These are phyloP conservation scores for Phytophthora hibernalis DNA, from an alignment of 352 stramenopile species.

Conservation along the genomic window DNA sequence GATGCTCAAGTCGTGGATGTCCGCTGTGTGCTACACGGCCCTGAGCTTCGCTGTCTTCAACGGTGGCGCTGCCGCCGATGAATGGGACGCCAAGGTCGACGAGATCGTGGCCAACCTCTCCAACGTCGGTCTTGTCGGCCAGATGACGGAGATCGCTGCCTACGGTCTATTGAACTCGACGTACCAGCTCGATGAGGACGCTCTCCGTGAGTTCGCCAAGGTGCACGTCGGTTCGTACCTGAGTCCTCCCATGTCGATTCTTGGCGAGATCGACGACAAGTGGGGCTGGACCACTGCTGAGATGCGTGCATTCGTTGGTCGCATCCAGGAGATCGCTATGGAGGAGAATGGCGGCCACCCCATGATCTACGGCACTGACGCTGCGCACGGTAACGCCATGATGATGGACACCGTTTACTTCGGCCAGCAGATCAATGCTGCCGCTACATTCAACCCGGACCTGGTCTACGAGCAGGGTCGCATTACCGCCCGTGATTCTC, in stretches of 20 bases:
- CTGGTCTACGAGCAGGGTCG: slow-evolving; percentile 60
- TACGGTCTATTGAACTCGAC: slow-evolving; percentile 67
- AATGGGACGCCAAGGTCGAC: slow-evolving; percentile 32
- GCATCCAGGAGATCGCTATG: slow-evolving; percentile 83
- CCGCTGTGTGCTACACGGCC: slow-evolving; percentile 23
- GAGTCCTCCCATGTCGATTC: slow-evolving; percentile 48
- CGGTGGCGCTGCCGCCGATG: slow-evolving; percentile 14
- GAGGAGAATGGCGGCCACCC: slow-evolving; percentile 62
- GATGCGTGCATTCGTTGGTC: slow-evolving; percentile 65
- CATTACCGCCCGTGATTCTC: slow-evolving; percentile 59
- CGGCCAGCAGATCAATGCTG: slow-evolving; percentile 85
- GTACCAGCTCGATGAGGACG: slow-evolving; percentile 57
- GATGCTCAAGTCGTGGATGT: slow-evolving; percentile 37
- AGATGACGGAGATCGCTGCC: slow-evolving; percentile 91
- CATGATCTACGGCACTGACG: slow-evolving; percentile 88
- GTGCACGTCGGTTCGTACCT: slow-evolving; percentile 88
- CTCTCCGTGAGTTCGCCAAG: slow-evolving; percentile 64
- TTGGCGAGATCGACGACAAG: slow-evolving; percentile 16
- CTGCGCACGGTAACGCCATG: slow-evolving; percentile 87
- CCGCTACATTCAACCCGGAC: slow-evolving; percentile 85
- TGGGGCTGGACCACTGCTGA: slow-evolving; percentile 57
- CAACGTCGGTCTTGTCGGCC: slow-evolving; percentile 58
- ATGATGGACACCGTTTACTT: slow-evolving; percentile 78
- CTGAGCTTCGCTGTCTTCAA: slow-evolving; percentile 26
- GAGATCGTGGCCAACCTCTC: slow-evolving; percentile 38